Base-by-base conservation (phyloP, 2,329 filamentous ascomycete genomes). In the Penicillium sp. region DNA sequence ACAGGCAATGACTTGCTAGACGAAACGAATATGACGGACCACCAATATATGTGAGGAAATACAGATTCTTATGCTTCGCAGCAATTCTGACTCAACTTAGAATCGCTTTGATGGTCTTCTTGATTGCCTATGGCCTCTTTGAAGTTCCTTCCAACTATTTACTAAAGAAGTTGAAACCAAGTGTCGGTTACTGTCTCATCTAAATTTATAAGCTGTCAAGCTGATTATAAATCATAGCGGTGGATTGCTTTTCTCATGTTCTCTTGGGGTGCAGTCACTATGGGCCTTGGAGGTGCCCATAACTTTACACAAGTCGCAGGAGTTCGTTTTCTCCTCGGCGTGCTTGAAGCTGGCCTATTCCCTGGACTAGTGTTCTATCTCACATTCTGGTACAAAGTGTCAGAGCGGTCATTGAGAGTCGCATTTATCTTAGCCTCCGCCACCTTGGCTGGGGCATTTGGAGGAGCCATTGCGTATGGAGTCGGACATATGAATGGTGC, bases 401-500 rank as follows among this genome's bases (percentile, higher is more conserved):
- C 80, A 9, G 83, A 86, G 66, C 75, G 81, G 15, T 81, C 79
- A 6, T 79, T 84, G 66, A 82, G 85, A 17, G 81, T 89, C 67
- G 81, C 81, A 0, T 78, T 81, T 57, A 76, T 79, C 66, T 71
- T 82, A 52, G 81, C 65, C 69, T 84, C 75, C 74, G 85, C 70
- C 17, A 83, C 82, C 72, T 81, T 77, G 65, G 82, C 70, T 61
- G 79, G 71, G 36, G 79, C 79, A 0, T 83, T 84, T 63, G 81
- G 81, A 4, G 82, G 82, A 4, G 75, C 81, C 17, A 78, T 78
- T 66, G 84, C 83, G 2, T 85, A 82, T 52, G 81, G 76, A 0
- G 71, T 79, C 0, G 75, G 75, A 0, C 72, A 78, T 17, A n/a
- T n/a, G n/a, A n/a, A n/a, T n/a, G n/a, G n/a, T n/a, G n/a, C n/a